Evolutionary conservation across 306 rosid genomes (phyloP).

Genomic region (Oemleria cerasiformis): DNA sequence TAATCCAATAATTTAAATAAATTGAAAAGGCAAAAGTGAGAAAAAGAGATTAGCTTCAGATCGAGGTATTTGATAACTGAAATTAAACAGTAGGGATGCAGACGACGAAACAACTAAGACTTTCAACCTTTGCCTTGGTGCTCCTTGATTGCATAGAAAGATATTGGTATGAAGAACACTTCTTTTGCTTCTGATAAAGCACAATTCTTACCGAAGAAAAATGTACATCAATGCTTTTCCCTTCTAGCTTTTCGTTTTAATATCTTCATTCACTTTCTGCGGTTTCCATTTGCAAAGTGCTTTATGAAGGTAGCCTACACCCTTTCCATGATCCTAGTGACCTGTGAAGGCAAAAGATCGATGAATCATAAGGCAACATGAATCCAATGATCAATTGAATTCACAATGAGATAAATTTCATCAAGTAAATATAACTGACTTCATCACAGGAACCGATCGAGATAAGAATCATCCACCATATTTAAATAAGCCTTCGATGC

Average conservation of each 20-base stretch:
- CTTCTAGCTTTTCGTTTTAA: constrained; percentile 45
- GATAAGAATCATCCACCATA: constrained; percentile 62
- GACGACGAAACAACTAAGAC: no score
- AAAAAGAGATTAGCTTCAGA: no score
- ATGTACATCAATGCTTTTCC: constrained; percentile 51
- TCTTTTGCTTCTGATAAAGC: background rate
- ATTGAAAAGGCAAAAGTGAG: no score
- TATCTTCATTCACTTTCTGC: constrained; percentile 40
- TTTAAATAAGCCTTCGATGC: constrained; percentile 60
- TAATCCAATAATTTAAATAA: no score
- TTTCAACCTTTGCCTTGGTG: no score
- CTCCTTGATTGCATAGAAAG: background rate
- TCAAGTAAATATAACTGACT: constrained; percentile 32
- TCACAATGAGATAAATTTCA: background rate
- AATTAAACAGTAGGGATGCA: no score
- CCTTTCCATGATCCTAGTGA: constrained; percentile 56
- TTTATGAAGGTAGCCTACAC: constrained; percentile 60
- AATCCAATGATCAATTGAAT: background rate
- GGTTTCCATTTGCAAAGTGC: constrained; percentile 54
- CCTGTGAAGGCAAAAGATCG: constrained; percentile 34
- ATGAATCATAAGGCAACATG: background rate
- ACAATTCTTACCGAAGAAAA: constrained; percentile 40
- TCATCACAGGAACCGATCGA: constrained; percentile 44
- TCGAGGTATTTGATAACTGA: no score
- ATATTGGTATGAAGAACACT: background rate